A percentile compares a stretch with the other conserved stretches of the same genome.
These are phyloP conservation scores for Garcia nutans DNA, from an alignment of 345 rosid genomes.

Conservation along the genomic window DNA sequence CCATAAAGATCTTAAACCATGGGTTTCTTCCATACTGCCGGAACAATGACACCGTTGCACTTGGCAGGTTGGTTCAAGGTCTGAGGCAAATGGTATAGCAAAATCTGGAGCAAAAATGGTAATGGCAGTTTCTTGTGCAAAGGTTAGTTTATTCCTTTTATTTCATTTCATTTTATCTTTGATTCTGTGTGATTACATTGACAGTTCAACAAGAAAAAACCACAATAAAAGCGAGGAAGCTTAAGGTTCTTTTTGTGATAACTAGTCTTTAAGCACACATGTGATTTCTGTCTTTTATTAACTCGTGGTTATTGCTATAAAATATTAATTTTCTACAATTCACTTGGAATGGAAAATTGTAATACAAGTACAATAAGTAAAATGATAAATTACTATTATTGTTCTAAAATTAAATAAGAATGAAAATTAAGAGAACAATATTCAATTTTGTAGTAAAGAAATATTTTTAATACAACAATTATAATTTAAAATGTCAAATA, in stretches of 20 bases:
- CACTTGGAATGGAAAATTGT: no score
- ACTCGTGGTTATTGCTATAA: no score
- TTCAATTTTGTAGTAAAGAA: no score
- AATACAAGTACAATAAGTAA: no score
- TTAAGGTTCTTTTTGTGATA: neutral
- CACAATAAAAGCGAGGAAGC: neutral
- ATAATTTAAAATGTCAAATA: no score
- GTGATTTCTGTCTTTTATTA: no score
- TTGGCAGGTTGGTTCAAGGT: conserved; percentile 87
- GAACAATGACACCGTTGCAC: conserved; percentile 5
- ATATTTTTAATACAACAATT: no score
- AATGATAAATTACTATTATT: no score
- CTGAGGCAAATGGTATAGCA: conserved; percentile 96
- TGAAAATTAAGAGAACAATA: no score
- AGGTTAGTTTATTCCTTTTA: conserved; percentile 42
- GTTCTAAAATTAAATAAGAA: no score
- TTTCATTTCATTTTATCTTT: neutral
- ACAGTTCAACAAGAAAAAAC: neutral
- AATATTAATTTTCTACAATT: no score
- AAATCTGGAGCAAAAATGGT: conserved; percentile 99
- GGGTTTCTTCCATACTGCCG: neutral
- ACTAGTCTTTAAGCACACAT: no score
- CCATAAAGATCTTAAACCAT: neutral
- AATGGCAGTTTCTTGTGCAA: conserved; percentile 97
- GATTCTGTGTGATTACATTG: neutral